Evolutionary conservation across 1,139 yeast genomes (phyloP).

Genomic region (Yamadazyma atlantica): DNA sequence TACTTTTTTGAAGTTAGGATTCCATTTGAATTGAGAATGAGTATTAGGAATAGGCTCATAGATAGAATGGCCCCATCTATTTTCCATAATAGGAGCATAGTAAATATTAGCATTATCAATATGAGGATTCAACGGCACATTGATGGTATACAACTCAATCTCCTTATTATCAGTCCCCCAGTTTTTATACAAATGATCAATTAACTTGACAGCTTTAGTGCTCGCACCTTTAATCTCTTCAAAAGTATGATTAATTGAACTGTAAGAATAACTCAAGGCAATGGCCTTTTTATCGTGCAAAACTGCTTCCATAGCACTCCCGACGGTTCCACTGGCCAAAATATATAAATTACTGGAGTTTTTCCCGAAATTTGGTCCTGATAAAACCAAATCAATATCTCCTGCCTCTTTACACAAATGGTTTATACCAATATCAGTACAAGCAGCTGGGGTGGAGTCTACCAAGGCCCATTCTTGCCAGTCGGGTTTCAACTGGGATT

Average conservation of each 20-base stretch:
- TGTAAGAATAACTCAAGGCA: conserved; percentile 83
- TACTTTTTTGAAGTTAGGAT: conserved; percentile 75
- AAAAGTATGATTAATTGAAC: conserved; percentile 52
- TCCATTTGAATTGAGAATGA: conserved; percentile 67
- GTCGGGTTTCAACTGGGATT: conserved; percentile 24
- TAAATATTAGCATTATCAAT: conserved; percentile 56
- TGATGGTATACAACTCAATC: conserved; percentile 78
- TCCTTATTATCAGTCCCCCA: conserved; percentile 19
- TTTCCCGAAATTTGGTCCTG: conserved; percentile 96
- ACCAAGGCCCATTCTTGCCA: conserved; percentile 81
- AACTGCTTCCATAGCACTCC: conserved; percentile 95
- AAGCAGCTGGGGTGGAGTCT: conserved; percentile 95
- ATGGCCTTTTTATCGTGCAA: conserved; percentile 73
- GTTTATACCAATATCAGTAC: conserved; percentile 86
- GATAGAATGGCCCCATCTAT: conserved; percentile 69
- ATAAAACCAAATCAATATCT: conserved; percentile 70
- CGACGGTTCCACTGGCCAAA: conserved; percentile 93
- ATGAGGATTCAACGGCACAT: conserved; percentile 67
- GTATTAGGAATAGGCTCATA: conserved; percentile 26
- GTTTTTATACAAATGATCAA: conserved; percentile 54
- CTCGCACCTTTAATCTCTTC: conserved; percentile 66
- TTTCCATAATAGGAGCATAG: conserved; percentile 76
- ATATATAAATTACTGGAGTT: conserved; percentile 90
- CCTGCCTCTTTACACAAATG: conserved; percentile 47
- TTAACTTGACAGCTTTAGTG: conserved; percentile 59